These are phyloP conservation scores for Triangularia verruculosa DNA, from an alignment of 2,329 filamentous ascomycete species.

Conservation along the genomic window DNA sequence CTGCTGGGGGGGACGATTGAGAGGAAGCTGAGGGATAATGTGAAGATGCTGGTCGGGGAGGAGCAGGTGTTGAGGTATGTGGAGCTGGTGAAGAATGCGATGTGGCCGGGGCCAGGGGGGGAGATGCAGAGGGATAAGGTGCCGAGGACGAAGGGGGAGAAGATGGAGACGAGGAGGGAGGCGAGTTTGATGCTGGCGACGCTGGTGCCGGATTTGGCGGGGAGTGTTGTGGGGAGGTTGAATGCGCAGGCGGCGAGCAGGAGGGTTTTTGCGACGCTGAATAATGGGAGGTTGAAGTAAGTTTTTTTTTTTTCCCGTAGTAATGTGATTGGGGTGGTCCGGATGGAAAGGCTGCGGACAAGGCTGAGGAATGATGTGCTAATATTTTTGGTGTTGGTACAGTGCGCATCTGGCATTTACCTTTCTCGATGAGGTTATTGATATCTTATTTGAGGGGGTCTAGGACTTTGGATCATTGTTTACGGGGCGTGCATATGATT, in stretches of 20 bases:
- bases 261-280: conserved; percentile 84
- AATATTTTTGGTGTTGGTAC: conserved; percentile 21
- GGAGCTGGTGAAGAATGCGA: conserved; percentile 64
- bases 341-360: neutral
- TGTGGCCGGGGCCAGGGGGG: conserved; percentile 85
- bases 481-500: neutral
- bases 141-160: conserved; percentile 67
- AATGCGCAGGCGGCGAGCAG: conserved; percentile 90
- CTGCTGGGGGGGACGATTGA: conserved; percentile 94
- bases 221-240: conserved; percentile 84
- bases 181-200: conserved; percentile 87
- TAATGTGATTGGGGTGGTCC: neutral
- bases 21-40: conserved; percentile 85
- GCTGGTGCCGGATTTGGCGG: conserved; percentile 84
- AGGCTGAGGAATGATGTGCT: conserved; percentile 4
- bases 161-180: conserved; percentile 76
- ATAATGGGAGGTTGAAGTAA: conserved; percentile 87
- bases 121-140: conserved; percentile 47
- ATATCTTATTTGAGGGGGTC: conserved; percentile 54
- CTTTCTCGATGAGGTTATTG: conserved; percentile 67
- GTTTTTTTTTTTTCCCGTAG: conserved; percentile 35
- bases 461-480: neutral
- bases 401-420: conserved; percentile 69
- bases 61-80: conserved; percentile 77
- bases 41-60: conserved; percentile 70